Base-by-base conservation (phyloP, 805 yeast species). In the Candida tammaniensis region DNA sequence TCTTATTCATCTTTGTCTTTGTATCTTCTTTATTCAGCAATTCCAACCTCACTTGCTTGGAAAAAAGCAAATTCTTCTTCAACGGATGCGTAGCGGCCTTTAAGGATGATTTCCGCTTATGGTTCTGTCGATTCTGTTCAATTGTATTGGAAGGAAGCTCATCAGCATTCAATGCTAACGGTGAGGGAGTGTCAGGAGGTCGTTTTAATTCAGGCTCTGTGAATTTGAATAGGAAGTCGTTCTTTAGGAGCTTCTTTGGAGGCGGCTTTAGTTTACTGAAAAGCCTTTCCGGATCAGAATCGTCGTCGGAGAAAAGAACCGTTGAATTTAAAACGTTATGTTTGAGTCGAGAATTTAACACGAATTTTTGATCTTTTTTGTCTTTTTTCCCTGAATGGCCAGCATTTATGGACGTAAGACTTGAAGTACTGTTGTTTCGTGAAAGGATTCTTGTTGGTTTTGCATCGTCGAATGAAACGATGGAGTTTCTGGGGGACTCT, bases 11-110 rank as follows among this genome's bases (percentile, higher is more conserved):
- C 24, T 14, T 42, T 24, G 8, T 40, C 41, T 20, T 36, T 39
- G 35, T 37, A 31, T 36, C 33, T n/a, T 44, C 44, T 28, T 41
- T 38, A 12, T 47, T 42, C 11, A 49, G 38, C 9, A 66, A 44
- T 47, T 67, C 72, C 12, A 62, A 34, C 40, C 65, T 68, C 7
- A 67, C 43, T 24, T 66, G 72, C 42, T 66, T 67, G 14, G 67
- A 58, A 34, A 52, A 54, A 1, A 62, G 39, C 10, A 55, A 35
- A 33, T 52, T 58, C 39, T 57, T 58, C 36, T 62, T 64, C 32
- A 62, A 39, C 16, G 36, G 18, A 8, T 28, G 17, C n/a, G 14
- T 15, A 3, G 34, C 17, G 4, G 11, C 9, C 14, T 24, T 21
- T 11, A 17, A 14, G 9, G 35, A 19, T 8, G 38, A 18, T 28